Conservation (phyloP, 75 land plant species). For the Pinus albicaulis region DNA sequence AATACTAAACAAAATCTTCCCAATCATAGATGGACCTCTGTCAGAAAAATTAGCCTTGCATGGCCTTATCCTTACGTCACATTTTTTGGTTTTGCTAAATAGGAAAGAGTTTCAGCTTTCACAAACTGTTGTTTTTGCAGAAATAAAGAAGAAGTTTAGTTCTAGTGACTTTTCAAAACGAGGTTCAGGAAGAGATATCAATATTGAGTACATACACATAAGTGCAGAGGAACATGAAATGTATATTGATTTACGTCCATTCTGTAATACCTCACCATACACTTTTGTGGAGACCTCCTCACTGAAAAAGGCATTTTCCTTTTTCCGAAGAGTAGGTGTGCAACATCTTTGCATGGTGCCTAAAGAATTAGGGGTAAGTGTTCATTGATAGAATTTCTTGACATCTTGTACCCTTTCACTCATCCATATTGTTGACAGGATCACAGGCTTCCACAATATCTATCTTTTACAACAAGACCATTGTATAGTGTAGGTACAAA, state of each 20-base stretch:
- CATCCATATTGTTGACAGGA: too few species aligned
- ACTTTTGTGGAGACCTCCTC: slow-evolving; percentile 88
- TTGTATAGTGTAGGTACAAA: too few species aligned
- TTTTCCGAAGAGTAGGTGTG: slow-evolving; percentile 72
- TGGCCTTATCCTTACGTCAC: too few species aligned
- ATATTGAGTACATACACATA: slow-evolving; percentile 53
- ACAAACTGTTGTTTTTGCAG: slow-evolving; percentile 10
- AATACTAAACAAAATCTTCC: slow-evolving; percentile 81
- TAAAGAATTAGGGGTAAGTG: slow-evolving; percentile 67
- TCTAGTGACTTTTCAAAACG: slow-evolving; percentile 56
- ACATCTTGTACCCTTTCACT: too few species aligned
- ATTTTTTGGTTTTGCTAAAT: slow-evolving; percentile 45
- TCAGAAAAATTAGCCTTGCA: slow-evolving; percentile 34
- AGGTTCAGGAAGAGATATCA: too few species aligned
- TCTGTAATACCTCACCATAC: too few species aligned
- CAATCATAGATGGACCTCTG: slow-evolving; percentile 40
- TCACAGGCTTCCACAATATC: too few species aligned
- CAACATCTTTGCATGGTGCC: slow-evolving; percentile 83
- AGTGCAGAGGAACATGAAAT: too few species aligned
- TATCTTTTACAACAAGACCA: too few species aligned
- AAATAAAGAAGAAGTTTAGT: slow-evolving; percentile 32
- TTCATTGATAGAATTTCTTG: neutral
- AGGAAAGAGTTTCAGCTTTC: slow-evolving; percentile 52
- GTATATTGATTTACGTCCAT: too few species aligned
- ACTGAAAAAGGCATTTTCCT: slow-evolving; percentile 70